Evolutionary conservation across 2,329 filamentous ascomycete species (phyloP), one percentile per base, ranked within the genome.

Genomic region (Colletotrichum sublineola): DNA sequence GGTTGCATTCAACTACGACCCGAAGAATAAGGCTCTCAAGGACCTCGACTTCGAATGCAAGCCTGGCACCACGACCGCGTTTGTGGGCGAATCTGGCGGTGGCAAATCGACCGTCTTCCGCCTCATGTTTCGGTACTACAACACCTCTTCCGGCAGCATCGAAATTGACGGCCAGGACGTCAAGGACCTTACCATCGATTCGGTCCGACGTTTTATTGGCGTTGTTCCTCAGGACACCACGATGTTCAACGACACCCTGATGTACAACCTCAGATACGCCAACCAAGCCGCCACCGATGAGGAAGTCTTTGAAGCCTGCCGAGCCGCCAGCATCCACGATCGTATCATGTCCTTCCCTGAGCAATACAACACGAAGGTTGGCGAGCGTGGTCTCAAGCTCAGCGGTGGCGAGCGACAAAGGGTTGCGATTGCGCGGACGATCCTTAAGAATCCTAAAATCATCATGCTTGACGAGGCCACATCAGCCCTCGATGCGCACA

Each of bases 61-160:
- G 24, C 95, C 96, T 2, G 96, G 96, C 64, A 98, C 95, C 0
- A 98, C 95, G 0, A 99, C 96, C 7, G 96, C 96, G 0, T 92
- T 99, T 75, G 96, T 99, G 24, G 96, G 96, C 75, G 96, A 98
- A 81, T 98, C 96, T 42, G 96, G 96, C 57, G 96, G 96, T 71
- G 96, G 96, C 75, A 99, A 99, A 82, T 98, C 96, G 2, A 99
- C 96, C 0, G 89, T 99, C 36, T 98, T 99, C 86, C 93, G 96
- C 63, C 89, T 98, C 61, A 91, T 99, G 80, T 98, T 97, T 86
- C 93, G 96, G 24, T 99, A 98, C 82, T 99, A 98, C 85, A 97
- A 98, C 79, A 90, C 92, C 67, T 87, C 91, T 64, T 88, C 90
- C 63, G 96, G 96, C 46, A 90, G 87, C 78, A 97, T 98, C 69